Evolutionary conservation across 306 rosid species (phyloP).

Genomic region (Quercus cerris): DNA sequence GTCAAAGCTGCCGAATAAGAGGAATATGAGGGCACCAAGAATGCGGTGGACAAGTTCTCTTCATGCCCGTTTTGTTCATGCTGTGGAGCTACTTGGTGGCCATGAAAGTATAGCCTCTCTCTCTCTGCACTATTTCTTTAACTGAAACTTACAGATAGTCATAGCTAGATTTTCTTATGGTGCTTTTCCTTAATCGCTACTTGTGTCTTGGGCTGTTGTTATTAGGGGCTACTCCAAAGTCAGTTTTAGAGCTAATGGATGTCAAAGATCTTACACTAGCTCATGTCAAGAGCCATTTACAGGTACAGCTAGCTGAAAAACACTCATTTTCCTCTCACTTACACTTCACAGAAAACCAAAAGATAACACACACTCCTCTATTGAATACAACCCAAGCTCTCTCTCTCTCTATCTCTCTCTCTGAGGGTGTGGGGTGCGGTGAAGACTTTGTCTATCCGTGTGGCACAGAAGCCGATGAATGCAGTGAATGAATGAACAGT

Average conservation of each 20-base stretch:
- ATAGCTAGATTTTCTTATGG: not conserved
- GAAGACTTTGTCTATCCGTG: conserved; percentile 47
- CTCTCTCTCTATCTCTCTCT: not conserved
- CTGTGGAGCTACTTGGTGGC: conserved; percentile 93
- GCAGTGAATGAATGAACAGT: conserved; percentile 53
- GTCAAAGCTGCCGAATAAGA: conserved; percentile 48
- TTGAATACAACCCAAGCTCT: not conserved
- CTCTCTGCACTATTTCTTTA: not conserved
- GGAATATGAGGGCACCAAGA: conserved; percentile 88
- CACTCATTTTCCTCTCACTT: not conserved
- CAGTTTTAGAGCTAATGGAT: conserved; percentile 92
- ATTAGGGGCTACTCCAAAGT: conserved; percentile 91
- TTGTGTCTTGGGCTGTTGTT: not conserved
- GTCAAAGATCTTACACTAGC: conserved; percentile 94
- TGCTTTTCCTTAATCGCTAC: not conserved
- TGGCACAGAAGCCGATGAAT: conserved; percentile 60
- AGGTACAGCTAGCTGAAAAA: conserved; percentile 43
- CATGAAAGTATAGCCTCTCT: conserved; percentile 65
- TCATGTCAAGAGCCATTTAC: conserved; percentile 97
- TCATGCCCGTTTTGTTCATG: conserved; percentile 84
- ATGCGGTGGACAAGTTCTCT: conserved; percentile 97
- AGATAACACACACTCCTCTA: not conserved
- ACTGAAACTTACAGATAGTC: not conserved
- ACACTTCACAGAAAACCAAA: conserved; percentile 12
- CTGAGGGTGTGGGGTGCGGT: conserved; percentile 7